Conservation (phyloP, 257 asterid species). For the Nicotiana knightiana region DNA sequence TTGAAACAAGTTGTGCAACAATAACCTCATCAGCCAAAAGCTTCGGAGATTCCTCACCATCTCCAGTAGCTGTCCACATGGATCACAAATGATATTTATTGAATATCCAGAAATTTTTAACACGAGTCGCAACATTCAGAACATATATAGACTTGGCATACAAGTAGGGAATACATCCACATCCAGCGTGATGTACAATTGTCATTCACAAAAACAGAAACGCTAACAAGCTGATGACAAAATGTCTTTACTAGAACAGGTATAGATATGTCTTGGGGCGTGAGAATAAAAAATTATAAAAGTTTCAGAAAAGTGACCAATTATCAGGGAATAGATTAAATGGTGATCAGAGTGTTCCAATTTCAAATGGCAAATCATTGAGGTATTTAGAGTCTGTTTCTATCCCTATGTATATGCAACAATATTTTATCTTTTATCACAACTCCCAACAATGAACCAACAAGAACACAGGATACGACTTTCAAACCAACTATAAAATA, state of each 20-base stretch:
- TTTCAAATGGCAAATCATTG: neutral
- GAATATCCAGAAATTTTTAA: neutral
- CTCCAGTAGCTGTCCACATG: slow-evolving; percentile 39
- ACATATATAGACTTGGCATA: neutral
- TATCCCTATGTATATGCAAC: no score
- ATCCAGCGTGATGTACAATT: no score
- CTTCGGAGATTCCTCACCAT: slow-evolving; percentile 21
- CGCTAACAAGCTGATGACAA: neutral
- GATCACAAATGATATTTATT: slow-evolving; percentile 9
- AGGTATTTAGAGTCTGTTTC: neutral
- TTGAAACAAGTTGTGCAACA: slow-evolving; percentile 69
- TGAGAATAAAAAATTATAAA: neutral
- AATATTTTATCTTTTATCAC: neutral
- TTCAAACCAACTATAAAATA: no score
- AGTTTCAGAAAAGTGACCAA: neutral
- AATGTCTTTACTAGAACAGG: no score
- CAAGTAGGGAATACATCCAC: neutral
- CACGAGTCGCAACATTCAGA: no score
- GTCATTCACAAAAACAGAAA: neutral
- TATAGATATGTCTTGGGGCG: neutral
- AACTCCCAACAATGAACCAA: neutral
- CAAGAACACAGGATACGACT: neutral
- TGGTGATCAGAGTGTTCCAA: neutral
- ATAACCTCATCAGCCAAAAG: slow-evolving; percentile 52
- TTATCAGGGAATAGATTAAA: neutral